A percentile compares a stretch with the other conserved stretches of the same genome.
Evolutionary conservation across 1,139 yeast species (phyloP).

Genomic region (Taphrina deformans): DNA sequence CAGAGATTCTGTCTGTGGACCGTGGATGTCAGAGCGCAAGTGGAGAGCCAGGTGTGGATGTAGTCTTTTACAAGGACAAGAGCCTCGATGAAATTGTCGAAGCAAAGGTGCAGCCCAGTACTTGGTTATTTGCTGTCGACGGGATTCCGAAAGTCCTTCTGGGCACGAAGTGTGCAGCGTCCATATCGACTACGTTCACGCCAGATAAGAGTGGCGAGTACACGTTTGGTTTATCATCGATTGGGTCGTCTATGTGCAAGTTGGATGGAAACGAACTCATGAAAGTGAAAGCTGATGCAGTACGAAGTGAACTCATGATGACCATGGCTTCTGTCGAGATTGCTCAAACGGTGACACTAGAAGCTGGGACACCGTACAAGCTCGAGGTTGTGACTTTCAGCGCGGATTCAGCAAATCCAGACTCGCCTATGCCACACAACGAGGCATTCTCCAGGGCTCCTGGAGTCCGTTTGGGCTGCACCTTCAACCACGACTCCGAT

Average conservation of each 20-base stretch:
- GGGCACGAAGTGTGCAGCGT: not conserved
- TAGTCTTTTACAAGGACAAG: not conserved
- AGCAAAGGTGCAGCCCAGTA: not conserved
- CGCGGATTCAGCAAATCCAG: not conserved
- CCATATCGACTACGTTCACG: not conserved
- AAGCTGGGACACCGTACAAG: not conserved
- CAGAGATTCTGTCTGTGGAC: not conserved
- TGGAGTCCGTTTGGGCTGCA: not conserved
- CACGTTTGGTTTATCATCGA: not conserved
- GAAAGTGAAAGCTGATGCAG: not conserved
- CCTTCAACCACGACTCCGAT: not conserved
- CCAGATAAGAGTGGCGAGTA: not conserved
- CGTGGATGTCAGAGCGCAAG: not conserved
- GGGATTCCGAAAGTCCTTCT: not conserved
- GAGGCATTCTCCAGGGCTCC: not conserved
- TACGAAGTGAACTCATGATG: not conserved
- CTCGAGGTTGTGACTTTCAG: not conserved
- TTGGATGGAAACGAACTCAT: not conserved
- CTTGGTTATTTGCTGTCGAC: not conserved
- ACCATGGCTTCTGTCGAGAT: not conserved
- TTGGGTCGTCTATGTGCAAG: not conserved
- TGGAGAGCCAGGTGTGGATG: not conserved
- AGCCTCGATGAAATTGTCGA: not conserved
- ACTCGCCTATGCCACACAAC: not conserved
- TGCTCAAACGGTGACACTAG: not conserved